These are phyloP conservation scores for Solanum appendiculatum DNA, from an alignment of 257 asterid genomes.

Conservation along the genomic window DNA sequence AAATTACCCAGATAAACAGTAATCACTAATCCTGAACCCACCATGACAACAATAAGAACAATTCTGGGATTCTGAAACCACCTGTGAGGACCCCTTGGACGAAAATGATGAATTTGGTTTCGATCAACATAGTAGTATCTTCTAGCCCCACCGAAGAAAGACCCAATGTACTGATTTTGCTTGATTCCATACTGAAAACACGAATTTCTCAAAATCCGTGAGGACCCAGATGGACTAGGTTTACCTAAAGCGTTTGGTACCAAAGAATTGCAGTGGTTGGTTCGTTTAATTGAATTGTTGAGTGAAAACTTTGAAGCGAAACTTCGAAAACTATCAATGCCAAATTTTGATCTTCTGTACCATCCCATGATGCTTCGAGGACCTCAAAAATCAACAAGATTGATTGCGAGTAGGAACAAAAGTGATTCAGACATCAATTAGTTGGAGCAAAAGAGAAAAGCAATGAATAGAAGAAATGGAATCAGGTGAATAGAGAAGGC, in stretches of 20 bases:
- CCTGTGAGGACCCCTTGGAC: conserved; percentile 54
- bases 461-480: neutral
- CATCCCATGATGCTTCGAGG: conserved; percentile 43
- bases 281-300: conserved; percentile 16
- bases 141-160: conserved; percentile 47
- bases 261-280: neutral
- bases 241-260: neutral
- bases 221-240: conserved; percentile 9
- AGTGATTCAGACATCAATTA: neutral
- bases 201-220: conserved; percentile 30
- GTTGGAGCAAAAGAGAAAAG: neutral
- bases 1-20: conserved; percentile 66
- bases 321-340: conserved; percentile 25
- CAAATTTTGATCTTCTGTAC: conserved; percentile 40
- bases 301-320: conserved; percentile 21
- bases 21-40: conserved; percentile 61
- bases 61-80: conserved; percentile 64
- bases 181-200: conserved; percentile 16
- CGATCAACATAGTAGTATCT: conserved; percentile 67
- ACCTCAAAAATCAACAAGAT: neutral
- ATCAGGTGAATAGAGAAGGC: neutral
- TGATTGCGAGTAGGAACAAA: neutral
- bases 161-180: conserved; percentile 14
- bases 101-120: conserved; percentile 46
- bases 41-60: conserved; percentile 19